phyloP scores from a whole-genome alignment of 108 stramenopile species.

The Asterionellopsis glacialis region DNA sequence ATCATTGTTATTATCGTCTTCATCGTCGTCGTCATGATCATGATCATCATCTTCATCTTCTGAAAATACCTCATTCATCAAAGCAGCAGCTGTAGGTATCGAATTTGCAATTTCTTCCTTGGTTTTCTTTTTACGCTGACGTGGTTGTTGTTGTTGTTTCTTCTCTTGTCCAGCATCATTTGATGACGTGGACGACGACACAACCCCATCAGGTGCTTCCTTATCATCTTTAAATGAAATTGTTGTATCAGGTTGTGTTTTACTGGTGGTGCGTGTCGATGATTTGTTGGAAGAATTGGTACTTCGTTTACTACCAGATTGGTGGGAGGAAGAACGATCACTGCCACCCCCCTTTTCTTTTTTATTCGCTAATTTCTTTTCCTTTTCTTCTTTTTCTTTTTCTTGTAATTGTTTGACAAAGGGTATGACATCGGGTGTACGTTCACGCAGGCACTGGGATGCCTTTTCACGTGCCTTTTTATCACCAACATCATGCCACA shows the following conservation, averaged over 20 bases:
- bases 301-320: too few species aligned
- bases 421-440: constrained; percentile 24
- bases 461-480: constrained; percentile 62
- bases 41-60: constrained; percentile 4
- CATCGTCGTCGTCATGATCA: neutral
- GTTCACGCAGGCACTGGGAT: constrained; percentile 52
- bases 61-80: constrained; percentile 7
- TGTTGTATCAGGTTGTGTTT: too few species aligned
- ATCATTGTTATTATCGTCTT: neutral
- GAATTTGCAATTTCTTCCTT: constrained; percentile 10
- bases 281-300: neutral
- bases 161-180: too few species aligned
- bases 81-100: constrained; percentile 12
- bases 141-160: too few species aligned
- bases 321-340: too few species aligned
- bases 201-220: neutral
- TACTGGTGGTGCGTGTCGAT: neutral
- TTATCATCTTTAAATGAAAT: too few species aligned
- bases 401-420: constrained; percentile 12
- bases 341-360: constrained; percentile 1
- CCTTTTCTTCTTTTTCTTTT: constrained; percentile 12
- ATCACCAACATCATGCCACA: constrained; percentile 57
- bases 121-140: neutral
- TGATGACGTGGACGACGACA: too few species aligned
- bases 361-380: neutral